Evolutionary conservation across 768 basidiomycete species (phyloP).

Genomic region (Amanita subjunquillea): DNA sequence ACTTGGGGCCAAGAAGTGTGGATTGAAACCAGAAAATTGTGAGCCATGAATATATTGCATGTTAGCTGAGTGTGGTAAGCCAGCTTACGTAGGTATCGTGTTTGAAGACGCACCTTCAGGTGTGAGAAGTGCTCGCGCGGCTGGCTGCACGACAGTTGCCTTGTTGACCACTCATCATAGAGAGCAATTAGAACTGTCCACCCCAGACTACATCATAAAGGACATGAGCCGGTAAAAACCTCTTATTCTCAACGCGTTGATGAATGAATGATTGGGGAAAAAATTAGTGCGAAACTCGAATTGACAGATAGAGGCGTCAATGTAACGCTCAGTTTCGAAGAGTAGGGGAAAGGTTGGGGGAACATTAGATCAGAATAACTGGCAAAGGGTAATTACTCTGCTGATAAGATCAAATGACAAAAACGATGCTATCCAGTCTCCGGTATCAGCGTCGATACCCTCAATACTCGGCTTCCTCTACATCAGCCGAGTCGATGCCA

Average conservation of each 20-base stretch:
- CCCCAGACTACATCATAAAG: conserved; percentile 59
- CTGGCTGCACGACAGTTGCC: conserved; percentile 79
- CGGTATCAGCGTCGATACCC: neutral
- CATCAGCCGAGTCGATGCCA: conserved; percentile 41
- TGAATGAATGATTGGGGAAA: neutral
- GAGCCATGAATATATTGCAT: conserved; percentile 11
- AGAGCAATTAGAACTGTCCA: conserved; percentile 52
- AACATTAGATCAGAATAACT: neutral
- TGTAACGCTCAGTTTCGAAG: neutral
- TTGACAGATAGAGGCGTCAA: conserved; percentile 1
- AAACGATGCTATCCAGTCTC: neutral
- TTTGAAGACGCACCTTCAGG: conserved; percentile 91
- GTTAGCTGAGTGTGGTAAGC: conserved; percentile 1
- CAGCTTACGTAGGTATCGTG: conserved; percentile 48
- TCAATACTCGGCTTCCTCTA: conserved; percentile 45
- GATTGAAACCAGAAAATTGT: conserved; percentile 56
- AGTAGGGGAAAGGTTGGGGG: neutral
- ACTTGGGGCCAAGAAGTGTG: conserved; percentile 66
- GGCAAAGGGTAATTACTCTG: neutral
- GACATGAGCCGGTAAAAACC: conserved; percentile 54
- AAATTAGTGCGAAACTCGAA: neutral
- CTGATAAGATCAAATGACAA: neutral
- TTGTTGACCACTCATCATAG: conserved; percentile 73
- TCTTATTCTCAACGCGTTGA: neutral
- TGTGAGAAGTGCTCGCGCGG: conserved; percentile 65